Evolutionary conservation across 1,284 basidiomycete genomes (phyloP).

Genomic region (Naganishia sp.): DNA sequence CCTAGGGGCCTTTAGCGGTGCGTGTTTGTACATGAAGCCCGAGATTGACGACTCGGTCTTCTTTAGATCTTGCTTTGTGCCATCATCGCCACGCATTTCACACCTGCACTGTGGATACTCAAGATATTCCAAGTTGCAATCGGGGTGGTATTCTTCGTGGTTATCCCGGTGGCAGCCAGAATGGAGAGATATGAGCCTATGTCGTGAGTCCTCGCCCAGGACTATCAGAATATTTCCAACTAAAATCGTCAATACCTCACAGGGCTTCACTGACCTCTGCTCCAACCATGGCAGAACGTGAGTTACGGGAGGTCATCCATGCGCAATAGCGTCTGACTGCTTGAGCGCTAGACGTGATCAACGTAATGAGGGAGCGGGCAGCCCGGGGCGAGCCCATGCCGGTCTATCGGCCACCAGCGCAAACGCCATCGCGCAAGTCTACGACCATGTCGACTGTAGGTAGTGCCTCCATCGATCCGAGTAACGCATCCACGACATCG

Average conservation of each 20-base stretch:
- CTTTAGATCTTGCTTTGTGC: slow-evolving; percentile 22
- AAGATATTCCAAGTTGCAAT: slow-evolving; percentile 34
- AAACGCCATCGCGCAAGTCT: slow-evolving; percentile 1
- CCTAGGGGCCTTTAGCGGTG: too few relatives aligned
- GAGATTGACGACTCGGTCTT: background rate
- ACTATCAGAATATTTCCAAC: background rate
- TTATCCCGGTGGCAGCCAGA: slow-evolving; percentile 35
- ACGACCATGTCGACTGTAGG: slow-evolving; percentile 8
- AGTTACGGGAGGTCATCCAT: background rate
- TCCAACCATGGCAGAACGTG: slow-evolving; percentile 25
- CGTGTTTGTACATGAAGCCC: background rate
- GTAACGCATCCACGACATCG: slow-evolving; percentile 6
- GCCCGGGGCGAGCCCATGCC: slow-evolving; percentile 18
- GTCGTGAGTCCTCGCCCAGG: slow-evolving; percentile 10
- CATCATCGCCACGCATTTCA: slow-evolving; percentile 27
- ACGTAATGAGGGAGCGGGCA: slow-evolving; percentile 20
- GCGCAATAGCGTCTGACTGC: background rate
- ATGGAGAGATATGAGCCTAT: slow-evolving; percentile 36
- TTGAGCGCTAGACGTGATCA: slow-evolving; percentile 13
- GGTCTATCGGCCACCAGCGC: slow-evolving; percentile 1
- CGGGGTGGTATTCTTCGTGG: slow-evolving; percentile 34
- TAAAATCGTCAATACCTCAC: background rate
- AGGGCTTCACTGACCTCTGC: slow-evolving; percentile 19
- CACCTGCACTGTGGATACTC: slow-evolving; percentile 32
- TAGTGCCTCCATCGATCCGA: background rate